Evolutionary conservation across 1,139 yeast genomes (phyloP).

Genomic region (Blastobotrys persicus): DNA sequence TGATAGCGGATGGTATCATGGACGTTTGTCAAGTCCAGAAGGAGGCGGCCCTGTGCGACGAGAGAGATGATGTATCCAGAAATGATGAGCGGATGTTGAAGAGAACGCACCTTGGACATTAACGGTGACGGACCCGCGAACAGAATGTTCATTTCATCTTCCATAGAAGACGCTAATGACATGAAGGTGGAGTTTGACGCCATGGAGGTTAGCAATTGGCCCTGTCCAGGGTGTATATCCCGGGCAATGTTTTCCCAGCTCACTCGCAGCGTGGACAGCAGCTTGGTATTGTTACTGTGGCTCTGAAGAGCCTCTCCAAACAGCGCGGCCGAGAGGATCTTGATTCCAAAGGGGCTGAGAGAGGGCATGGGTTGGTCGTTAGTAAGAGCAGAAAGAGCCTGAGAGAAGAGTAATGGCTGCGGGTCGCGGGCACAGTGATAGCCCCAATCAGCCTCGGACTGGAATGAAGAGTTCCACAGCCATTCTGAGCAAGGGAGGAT

Average conservation of each 20-base stretch:
- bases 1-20: conserved; percentile 29
- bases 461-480: conserved; percentile 32
- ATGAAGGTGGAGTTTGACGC: conserved; percentile 19
- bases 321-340: conserved; percentile 28
- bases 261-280: conserved; percentile 11
- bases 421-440: conserved; percentile 20
- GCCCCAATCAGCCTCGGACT: conserved; percentile 29
- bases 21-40: conserved; percentile 27
- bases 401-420: conserved; percentile 16
- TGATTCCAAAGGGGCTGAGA: conserved; percentile 27
- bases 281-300: conserved; percentile 8
- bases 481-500: conserved; percentile 37
- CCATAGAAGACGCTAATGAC: conserved; percentile 21
- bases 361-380: conserved; percentile 12
- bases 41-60: conserved; percentile 27
- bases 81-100: conserved; percentile 29
- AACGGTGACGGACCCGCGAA: conserved; percentile 21
- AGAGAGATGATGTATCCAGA: conserved; percentile 23
- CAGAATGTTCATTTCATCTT: conserved; percentile 17
- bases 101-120: conserved; percentile 20
- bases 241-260: conserved; percentile 23
- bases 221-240: conserved; percentile 30
- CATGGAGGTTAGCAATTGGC: conserved; percentile 26
- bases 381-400: conserved; percentile 17
- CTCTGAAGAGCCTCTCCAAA: conserved; percentile 21